These are phyloP conservation scores for Diaporthe australafricana DNA, from an alignment of 2,329 filamentous ascomycete genomes.

Conservation along the genomic window DNA sequence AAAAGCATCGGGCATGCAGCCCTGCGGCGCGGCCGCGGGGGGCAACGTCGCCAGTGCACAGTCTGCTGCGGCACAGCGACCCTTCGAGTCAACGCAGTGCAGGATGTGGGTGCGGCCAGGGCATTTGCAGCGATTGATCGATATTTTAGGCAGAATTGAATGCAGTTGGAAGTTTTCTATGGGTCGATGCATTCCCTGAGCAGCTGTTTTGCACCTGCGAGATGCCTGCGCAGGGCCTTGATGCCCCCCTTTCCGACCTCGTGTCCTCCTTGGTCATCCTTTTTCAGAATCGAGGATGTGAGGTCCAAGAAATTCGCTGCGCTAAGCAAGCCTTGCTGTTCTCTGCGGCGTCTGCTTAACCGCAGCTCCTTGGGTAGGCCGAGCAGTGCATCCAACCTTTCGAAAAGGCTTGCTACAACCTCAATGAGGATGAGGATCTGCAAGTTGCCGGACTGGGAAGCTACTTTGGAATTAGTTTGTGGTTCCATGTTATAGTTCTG, in stretches of 20 bases:
- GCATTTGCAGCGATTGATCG: too few relatives aligned
- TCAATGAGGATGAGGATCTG: background rate
- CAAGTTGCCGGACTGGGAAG: background rate
- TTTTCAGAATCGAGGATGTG: background rate
- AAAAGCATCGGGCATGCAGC: too few relatives aligned
- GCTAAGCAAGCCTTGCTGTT: background rate
- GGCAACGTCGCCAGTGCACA: too few relatives aligned
- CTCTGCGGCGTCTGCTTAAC: background rate
- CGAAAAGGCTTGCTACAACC: background rate
- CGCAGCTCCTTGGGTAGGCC: background rate
- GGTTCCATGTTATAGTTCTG: background rate
- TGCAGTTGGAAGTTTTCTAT: background rate
- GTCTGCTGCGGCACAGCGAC: too few relatives aligned
- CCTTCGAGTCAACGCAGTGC: too few relatives aligned
- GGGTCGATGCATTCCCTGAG: background rate
- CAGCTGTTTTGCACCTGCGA: background rate
- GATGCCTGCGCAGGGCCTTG: background rate
- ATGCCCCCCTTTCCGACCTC: background rate
- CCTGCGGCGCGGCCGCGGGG: too few relatives aligned
- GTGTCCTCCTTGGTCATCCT: background rate
- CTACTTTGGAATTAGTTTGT: background rate
- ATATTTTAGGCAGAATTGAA: too few relatives aligned
- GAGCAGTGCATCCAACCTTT: background rate
- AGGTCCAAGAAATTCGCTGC: background rate
- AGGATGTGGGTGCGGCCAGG: too few relatives aligned